Evolutionary conservation across 805 yeast genomes (phyloP), one percentile per base, ranked within the genome.

Genomic region (Hanseniaspora clermontiae): DNA sequence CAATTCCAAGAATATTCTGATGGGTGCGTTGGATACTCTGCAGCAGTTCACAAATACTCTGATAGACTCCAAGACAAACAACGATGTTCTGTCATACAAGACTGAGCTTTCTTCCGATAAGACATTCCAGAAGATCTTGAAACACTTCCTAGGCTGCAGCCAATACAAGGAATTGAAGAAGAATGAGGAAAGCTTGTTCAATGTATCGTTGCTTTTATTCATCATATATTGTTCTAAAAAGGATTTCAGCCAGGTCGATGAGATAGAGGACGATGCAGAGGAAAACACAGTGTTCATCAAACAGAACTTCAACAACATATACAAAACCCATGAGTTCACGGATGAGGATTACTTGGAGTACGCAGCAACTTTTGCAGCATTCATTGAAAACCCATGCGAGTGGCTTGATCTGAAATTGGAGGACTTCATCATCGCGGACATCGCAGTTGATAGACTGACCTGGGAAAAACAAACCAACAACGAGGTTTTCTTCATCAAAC

Each of bases 11-110:
- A 66, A 67, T 17, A 68, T 82, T 7, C 76, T 76, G 50, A 75
- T 72, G 36, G 59, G 65, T 5, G 65, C 78, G 1, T 65, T 76
- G 9, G 83, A 82, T 54, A 47, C 57, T 15, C 24, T 66, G 3
- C 64, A 60, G 46, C 62, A 59, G 45, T 45, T 51, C 15, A 67
- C 66, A 50, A 69, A 66, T 43, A 68, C 65, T 17, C 66, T 78
- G 36, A 72, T 77, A 50, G 43, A 24, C n/a, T 19, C 24, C n/a
- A 70, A 68, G 42, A 34, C 65, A 3, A 87, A 83, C 61, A 78
- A 76, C 60, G 60, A 61, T 10, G 72, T 81, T 8, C 59, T 79
- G 15, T 75, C 85, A 0, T 79, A 84, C 64, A 83, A 82, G 62
- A 71, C 73, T 9, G 45, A 36, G 19, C 10, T 51, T 11, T 12